Conservation (phyloP, 139 green algal species). For the Asterochloris sp. region DNA sequence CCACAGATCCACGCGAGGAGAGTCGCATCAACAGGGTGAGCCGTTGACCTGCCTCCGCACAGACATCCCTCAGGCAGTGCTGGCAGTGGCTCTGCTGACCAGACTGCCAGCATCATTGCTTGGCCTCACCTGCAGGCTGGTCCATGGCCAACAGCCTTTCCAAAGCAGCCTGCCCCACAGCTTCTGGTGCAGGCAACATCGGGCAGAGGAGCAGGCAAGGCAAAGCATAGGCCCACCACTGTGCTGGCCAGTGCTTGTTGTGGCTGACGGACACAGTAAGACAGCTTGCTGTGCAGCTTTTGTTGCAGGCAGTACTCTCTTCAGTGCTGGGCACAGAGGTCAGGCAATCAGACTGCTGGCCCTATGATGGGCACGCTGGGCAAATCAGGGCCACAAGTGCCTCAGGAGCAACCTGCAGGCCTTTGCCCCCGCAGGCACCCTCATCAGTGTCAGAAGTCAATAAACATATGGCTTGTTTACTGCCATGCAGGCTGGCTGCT, state of each 20-base stretch:
- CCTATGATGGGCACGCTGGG: too few species aligned
- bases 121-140: not conserved
- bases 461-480: not conserved
- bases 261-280: too few species aligned
- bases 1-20: constrained; percentile 48
- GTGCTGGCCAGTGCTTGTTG: too few species aligned
- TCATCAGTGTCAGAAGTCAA: not conserved
- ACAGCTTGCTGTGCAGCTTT: too few species aligned
- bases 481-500: constrained; percentile 46
- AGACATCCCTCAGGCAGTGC: not conserved
- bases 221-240: too few species aligned
- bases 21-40: constrained; percentile 49
- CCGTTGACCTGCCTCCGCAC: not conserved
- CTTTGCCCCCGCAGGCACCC: too few species aligned
- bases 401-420: too few species aligned
- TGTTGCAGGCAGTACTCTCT: too few species aligned
- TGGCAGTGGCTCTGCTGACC: not conserved
- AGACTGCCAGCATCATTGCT: not conserved
- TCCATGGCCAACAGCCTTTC: not conserved
- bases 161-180: not conserved
- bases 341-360: too few species aligned
- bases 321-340: too few species aligned
- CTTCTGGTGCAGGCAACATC: not conserved
- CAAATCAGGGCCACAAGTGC: too few species aligned
- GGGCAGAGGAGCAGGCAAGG: not conserved